A percentile compares a stretch with the other conserved stretches of the same genome.
phyloP scores from a whole-genome alignment of 352 stramenopile genomes.

The Globisporangium carolinianum region DNA sequence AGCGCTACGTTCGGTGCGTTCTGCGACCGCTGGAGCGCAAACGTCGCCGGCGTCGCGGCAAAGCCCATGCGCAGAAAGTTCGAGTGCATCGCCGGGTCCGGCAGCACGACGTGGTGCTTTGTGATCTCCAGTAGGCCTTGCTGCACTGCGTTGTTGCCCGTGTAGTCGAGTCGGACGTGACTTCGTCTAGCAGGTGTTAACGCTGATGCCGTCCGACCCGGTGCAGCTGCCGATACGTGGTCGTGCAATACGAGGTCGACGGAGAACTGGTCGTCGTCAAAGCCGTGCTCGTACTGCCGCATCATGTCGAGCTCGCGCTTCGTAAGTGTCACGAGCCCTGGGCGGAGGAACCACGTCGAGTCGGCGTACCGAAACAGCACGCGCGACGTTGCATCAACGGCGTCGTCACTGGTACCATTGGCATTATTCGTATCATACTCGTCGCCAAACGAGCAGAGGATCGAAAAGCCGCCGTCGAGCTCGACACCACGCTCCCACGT shows the following conservation, averaged over 20 bases:
- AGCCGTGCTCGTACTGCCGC: constrained; percentile 81
- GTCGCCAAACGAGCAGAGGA: constrained; percentile 80
- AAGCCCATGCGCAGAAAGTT: constrained; percentile 82
- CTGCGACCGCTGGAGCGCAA: constrained; percentile 69
- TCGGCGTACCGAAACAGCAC: constrained; percentile 77
- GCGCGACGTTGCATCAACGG: constrained; percentile 49
- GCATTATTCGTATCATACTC: constrained; percentile 50
- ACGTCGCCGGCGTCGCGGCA: constrained; percentile 61
- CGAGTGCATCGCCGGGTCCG: constrained; percentile 71
- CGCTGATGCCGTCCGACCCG: constrained; percentile 1
- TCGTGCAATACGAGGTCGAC: constrained; percentile 75
- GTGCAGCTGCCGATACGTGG: constrained; percentile 7
- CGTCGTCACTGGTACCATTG: constrained; percentile 29
- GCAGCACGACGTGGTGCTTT: constrained; percentile 69
- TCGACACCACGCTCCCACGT: constrained; percentile 73
- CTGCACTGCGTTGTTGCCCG: constrained; percentile 52
- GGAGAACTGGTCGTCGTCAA: constrained; percentile 77
- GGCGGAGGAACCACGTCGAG: constrained; percentile 69
- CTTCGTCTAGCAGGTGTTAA: constrained; percentile 14
- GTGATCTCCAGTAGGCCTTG: constrained; percentile 77
- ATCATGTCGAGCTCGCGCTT: constrained; percentile 77
- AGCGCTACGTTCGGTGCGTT: constrained; percentile 73
- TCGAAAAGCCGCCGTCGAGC: constrained; percentile 74
- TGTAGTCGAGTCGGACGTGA: constrained; percentile 52
- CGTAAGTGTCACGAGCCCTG: constrained; percentile 62